These are phyloP conservation scores for Chromera velia DNA, from an alignment of 73 alveolate species.

Conservation along the genomic window DNA sequence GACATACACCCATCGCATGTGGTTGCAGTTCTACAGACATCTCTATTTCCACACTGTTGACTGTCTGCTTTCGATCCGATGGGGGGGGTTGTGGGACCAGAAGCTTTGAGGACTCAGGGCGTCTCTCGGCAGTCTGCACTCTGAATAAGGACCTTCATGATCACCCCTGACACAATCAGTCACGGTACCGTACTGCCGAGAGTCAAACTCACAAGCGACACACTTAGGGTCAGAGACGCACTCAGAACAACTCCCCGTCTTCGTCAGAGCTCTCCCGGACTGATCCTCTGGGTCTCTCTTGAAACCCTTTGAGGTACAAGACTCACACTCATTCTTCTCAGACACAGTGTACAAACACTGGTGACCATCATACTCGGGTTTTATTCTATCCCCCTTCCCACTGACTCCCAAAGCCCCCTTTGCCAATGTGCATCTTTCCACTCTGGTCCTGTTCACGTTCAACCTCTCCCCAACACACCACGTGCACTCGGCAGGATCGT, in stretches of 20 bases:
- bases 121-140: neutral
- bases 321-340: neutral
- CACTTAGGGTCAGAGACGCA: neutral
- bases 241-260: neutral
- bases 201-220: neutral
- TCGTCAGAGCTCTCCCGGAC: too few relatives aligned
- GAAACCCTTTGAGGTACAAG: too few relatives aligned
- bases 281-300: too few relatives aligned
- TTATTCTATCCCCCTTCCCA: conserved; percentile 2
- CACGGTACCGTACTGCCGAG: too few relatives aligned
- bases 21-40: neutral
- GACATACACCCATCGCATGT: neutral
- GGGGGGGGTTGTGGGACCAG: conserved; percentile 9
- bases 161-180: conserved; percentile 5
- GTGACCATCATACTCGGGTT: neutral
- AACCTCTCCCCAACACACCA: neutral
- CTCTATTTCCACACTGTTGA: neutral
- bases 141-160: neutral
- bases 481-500: neutral
- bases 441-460: neutral
- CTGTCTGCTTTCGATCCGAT: neutral
- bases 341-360: neutral
- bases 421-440: neutral
- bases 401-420: conserved; percentile 4
- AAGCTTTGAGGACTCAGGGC: too few relatives aligned